Evolutionary conservation across 176 grass and related monocot species (phyloP).

Genomic region (Melocanna baccifera): DNA sequence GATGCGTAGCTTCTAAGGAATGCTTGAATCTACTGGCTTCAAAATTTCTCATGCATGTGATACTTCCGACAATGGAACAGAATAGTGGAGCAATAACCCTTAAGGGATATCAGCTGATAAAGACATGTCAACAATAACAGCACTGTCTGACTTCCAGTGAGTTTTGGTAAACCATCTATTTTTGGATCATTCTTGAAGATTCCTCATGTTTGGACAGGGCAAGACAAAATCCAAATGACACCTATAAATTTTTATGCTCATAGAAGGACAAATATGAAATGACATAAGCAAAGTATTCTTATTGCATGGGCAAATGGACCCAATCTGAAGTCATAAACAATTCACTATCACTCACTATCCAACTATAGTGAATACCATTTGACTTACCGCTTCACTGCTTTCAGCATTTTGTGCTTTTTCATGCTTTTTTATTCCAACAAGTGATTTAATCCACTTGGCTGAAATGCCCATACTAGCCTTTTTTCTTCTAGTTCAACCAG

Average conservation of each 20-base stretch:
- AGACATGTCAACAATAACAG: constrained; percentile 36
- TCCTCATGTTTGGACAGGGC: background rate
- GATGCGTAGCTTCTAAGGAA: background rate
- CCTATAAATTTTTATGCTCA: background rate
- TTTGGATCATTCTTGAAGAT: background rate
- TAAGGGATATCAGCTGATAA: constrained; percentile 24
- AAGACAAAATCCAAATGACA: background rate
- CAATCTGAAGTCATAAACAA: background rate
- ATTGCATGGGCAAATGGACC: background rate
- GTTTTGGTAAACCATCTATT: background rate
- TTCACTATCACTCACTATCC: background rate
- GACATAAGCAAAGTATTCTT: background rate
- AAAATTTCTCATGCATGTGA: background rate
- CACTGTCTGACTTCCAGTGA: background rate
- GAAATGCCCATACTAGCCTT: constrained; percentile 62
- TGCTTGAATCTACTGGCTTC: constrained; percentile 12
- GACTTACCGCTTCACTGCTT: constrained; percentile 58
- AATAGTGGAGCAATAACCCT: background rate
- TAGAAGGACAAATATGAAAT: background rate
- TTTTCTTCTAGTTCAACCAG: background rate
- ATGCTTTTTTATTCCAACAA: constrained; percentile 72
- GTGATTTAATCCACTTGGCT: constrained; percentile 80
- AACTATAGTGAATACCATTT: background rate
- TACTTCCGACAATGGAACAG: background rate
- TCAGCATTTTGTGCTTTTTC: constrained; percentile 52